A percentile compares a stretch with the other conserved stretches of the same genome.
Conservation (phyloP, 768 basidiomycete genomes). For the Trametes meyenii region DNA sequence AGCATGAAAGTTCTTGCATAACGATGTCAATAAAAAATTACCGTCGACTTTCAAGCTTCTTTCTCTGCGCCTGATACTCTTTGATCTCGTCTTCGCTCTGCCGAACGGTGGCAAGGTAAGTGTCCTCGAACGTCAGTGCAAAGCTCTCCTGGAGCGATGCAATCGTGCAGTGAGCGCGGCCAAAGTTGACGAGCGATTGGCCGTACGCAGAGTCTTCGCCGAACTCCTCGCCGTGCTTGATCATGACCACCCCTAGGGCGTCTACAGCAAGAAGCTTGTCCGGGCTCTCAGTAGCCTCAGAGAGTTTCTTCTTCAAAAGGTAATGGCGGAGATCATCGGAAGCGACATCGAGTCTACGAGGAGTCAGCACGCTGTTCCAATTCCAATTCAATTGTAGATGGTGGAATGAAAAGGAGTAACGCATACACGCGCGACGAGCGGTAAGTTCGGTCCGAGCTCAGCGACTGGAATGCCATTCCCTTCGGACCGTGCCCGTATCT, state of each 20-base stretch:
- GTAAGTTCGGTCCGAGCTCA: too few species aligned
- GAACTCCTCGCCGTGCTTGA: constrained; percentile 81
- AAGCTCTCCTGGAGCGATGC: constrained; percentile 86
- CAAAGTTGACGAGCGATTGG: constrained; percentile 69
- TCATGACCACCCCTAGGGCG: constrained; percentile 84
- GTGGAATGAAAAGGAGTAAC: too few species aligned
- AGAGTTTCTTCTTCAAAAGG: constrained; percentile 77
- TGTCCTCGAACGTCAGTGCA: constrained; percentile 70
- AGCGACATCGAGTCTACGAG: constrained; percentile 66
- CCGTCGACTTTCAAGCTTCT: constrained; percentile 89
- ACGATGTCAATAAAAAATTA: constrained; percentile 35
- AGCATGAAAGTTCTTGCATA: neutral
- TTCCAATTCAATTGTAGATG: too few species aligned
- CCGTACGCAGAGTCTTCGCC: constrained; percentile 77
- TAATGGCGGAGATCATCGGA: constrained; percentile 70
- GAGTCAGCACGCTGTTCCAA: neutral
- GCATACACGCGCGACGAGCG: too few species aligned
- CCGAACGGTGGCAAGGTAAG: constrained; percentile 69
- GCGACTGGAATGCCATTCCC: too few species aligned
- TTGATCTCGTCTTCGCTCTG: constrained; percentile 73
- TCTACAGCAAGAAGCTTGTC: constrained; percentile 81
- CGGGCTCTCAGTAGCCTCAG: constrained; percentile 57
- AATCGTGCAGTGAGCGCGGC: constrained; percentile 83
- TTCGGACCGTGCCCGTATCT: too few species aligned
- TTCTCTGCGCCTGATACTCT: constrained; percentile 78